Percentiles rank a stretch among this genome's conserved stretches.
Conservation (phyloP, 2,329 filamentous ascomycete genomes). For the Podosphaera aphanis region DNA sequence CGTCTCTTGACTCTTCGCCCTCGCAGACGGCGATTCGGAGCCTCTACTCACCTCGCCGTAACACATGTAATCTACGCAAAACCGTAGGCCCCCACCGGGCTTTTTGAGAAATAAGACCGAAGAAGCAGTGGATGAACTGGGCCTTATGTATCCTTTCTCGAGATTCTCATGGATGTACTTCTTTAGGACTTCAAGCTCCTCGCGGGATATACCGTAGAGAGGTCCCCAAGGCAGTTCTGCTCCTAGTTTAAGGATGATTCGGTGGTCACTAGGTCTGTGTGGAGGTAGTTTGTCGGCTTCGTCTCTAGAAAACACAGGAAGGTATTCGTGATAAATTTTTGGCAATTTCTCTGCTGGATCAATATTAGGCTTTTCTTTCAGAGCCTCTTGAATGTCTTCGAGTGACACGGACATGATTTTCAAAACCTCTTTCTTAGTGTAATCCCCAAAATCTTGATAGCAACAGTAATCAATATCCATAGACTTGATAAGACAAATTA, state of each 20-base stretch:
- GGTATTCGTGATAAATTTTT: neutral
- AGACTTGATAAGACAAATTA: too few relatives aligned
- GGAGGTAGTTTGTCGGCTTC: neutral
- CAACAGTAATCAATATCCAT: neutral
- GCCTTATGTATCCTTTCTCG: neutral
- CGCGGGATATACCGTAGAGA: neutral
- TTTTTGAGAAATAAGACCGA: conserved; percentile 1
- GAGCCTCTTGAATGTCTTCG: neutral
- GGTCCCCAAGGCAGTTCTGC: neutral
- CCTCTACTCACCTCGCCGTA: too few relatives aligned
- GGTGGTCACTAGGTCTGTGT: neutral
- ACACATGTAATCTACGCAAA: neutral
- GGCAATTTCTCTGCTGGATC: neutral
- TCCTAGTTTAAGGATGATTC: neutral
- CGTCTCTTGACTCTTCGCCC: too few relatives aligned
- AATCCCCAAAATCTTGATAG: neutral
- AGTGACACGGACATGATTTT: neutral
- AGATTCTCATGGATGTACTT: neutral
- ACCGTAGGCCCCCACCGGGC: neutral
- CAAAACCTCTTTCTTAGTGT: neutral
- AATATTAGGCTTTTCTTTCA: neutral
- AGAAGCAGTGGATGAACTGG: neutral
- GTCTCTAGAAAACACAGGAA: neutral
- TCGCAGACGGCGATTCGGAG: too few relatives aligned
- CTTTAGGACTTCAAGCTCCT: neutral